phyloP scores from a whole-genome alignment of 129 eudicot genomes.

The Cynara cardunculus region DNA sequence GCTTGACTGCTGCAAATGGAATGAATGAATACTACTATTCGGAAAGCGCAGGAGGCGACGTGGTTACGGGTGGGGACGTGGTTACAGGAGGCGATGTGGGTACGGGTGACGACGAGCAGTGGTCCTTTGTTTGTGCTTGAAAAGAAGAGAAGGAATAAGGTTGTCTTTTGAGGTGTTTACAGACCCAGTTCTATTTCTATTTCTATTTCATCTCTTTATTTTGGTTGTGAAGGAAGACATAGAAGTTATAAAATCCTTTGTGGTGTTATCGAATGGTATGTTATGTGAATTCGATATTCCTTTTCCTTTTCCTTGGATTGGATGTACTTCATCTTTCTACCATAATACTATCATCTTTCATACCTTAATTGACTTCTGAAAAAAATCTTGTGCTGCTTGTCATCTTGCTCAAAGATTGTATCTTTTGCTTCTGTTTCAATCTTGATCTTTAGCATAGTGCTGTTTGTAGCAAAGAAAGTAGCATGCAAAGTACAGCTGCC shows the following conservation, averaged over 20 bases:
- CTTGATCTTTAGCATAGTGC: not conserved
- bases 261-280: not conserved
- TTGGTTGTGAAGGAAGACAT: not conserved
- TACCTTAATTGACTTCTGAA: not conserved
- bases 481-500: not conserved
- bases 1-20: constrained; percentile 48
- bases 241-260: not conserved
- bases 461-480: not conserved
- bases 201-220: too few relatives aligned
- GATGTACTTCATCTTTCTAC: not conserved
- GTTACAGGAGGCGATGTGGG: too few relatives aligned
- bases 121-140: constrained; percentile 88
- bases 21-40: constrained; percentile 48
- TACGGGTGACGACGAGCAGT: constrained; percentile 67
- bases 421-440: not conserved
- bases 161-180: too few relatives aligned
- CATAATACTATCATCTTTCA: not conserved
- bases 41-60: constrained; percentile 40
- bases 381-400: not conserved
- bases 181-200: too few relatives aligned
- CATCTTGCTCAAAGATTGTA: not conserved
- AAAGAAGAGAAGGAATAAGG: not conserved
- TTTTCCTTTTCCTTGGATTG: too few relatives aligned
- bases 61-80: not conserved
- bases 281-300: not conserved